Percentiles rank a stretch among this genome's conserved stretches.
These are phyloP conservation scores for Colletotrichum zoysiae DNA, from an alignment of 2,329 filamentous ascomycete genomes.

Conservation along the genomic window DNA sequence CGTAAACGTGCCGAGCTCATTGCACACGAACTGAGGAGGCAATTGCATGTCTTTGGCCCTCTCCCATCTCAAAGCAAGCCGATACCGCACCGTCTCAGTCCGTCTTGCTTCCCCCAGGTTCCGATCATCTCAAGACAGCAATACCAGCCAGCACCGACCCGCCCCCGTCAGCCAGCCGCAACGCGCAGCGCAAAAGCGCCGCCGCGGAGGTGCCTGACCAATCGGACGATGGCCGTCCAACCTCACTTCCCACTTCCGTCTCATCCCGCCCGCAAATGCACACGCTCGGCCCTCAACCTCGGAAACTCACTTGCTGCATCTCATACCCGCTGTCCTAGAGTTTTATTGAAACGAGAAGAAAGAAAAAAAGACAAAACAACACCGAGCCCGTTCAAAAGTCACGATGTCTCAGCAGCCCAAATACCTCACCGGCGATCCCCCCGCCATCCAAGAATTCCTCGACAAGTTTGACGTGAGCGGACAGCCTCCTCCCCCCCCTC, in stretches of 20 bases:
- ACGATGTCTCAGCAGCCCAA: constrained; percentile 59
- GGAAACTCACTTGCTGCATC: constrained; percentile 26
- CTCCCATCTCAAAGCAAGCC: background rate
- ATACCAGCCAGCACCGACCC: background rate
- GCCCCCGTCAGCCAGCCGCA: constrained; percentile 14
- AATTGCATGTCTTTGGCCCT: constrained; percentile 3
- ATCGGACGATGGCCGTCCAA: constrained; percentile 40
- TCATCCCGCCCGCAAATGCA: background rate
- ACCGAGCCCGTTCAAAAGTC: background rate
- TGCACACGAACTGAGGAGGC: background rate
- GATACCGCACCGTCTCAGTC: constrained; percentile 28
- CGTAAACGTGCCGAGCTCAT: background rate
- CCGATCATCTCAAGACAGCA: constrained; percentile 16
- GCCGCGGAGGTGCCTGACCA: constrained; percentile 13
- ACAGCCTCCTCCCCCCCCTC: constrained; percentile 41
- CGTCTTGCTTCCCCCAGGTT: constrained; percentile 4
- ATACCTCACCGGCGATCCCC: constrained; percentile 83
- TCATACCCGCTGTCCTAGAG: background rate
- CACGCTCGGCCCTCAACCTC: constrained; percentile 13
- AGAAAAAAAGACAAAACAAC: background rate
- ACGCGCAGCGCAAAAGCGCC: background rate
- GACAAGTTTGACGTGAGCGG: constrained; percentile 89
- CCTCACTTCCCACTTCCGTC: constrained; percentile 25
- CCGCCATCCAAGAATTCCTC: constrained; percentile 84
- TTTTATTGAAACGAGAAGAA: constrained; percentile 30